Conservation (phyloP, 2,329 filamentous ascomycete genomes). For the Neoarthrinium moseri region DNA sequence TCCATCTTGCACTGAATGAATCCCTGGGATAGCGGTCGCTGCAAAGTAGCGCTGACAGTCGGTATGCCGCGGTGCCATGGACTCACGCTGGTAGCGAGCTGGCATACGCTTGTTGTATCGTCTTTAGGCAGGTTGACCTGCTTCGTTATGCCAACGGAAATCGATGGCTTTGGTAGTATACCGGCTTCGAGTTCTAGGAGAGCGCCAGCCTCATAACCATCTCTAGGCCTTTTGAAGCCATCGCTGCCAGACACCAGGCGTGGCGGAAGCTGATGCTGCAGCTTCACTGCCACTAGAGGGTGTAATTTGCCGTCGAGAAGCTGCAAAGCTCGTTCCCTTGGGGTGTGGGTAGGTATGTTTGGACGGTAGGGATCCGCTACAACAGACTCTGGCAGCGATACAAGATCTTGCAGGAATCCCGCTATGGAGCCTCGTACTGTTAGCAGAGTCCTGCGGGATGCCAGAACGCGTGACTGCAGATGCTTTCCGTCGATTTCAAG, state of each 20-base stretch:
- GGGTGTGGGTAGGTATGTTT: constrained; percentile 32
- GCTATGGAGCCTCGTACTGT: constrained; percentile 39
- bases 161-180: constrained; percentile 34
- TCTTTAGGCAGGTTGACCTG: constrained; percentile 25
- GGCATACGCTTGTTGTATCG: constrained; percentile 32
- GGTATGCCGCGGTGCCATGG: constrained; percentile 17
- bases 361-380: constrained; percentile 39
- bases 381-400: constrained; percentile 28
- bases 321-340: constrained; percentile 33
- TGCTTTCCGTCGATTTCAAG: background rate
- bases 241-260: background rate
- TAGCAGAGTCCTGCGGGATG: constrained; percentile 28
- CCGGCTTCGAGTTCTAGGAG: constrained; percentile 36
- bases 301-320: constrained; percentile 36
- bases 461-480: no score
- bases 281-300: constrained; percentile 33
- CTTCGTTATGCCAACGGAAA: constrained; percentile 36
- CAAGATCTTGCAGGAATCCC: constrained; percentile 32
- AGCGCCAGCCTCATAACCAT: constrained; percentile 19
- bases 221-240: background rate
- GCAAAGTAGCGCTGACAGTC: constrained; percentile 31
- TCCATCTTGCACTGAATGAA: constrained; percentile 38
- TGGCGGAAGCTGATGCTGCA: constrained; percentile 37
- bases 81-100: constrained; percentile 29
- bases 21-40: constrained; percentile 31